Evolutionary conservation across 495 filamentous ascomycete genomes (phyloP).

Genomic region (Amphirosellinia nigrospora): DNA sequence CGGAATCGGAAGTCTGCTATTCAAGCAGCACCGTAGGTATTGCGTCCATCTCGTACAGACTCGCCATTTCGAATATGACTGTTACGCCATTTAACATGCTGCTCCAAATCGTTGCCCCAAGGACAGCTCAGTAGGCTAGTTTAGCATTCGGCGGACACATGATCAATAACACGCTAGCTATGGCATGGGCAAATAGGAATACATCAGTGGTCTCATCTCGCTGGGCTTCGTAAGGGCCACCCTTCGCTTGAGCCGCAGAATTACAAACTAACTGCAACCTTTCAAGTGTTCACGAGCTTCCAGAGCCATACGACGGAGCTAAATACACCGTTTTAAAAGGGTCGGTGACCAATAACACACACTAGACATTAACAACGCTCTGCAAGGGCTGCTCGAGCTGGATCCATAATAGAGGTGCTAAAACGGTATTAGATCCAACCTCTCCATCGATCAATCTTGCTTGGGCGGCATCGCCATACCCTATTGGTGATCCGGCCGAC

Average conservation of each 20-base stretch:
- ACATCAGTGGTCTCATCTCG: conserved; percentile 40
- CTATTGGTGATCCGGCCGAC: conserved; percentile 43
- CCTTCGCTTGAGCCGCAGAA: neutral
- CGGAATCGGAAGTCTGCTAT: conserved; percentile 42
- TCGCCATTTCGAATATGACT: conserved; percentile 45
- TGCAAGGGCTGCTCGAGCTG: conserved; percentile 46
- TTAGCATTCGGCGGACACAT: conserved; percentile 49
- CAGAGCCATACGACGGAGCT: conserved; percentile 35
- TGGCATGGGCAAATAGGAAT: conserved; percentile 44
- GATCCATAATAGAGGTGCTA: conserved; percentile 32
- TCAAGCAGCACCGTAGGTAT: conserved; percentile 42
- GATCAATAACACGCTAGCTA: conserved; percentile 48
- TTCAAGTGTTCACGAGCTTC: conserved; percentile 35
- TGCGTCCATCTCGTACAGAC: conserved; percentile 41
- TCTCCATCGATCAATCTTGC: conserved; percentile 47
- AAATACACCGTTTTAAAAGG: conserved; percentile 42
- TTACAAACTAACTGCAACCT: neutral
- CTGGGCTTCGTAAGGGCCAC: conserved; percentile 26
- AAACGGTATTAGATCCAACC: conserved; percentile 41
- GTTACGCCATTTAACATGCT: conserved; percentile 44
- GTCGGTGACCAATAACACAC: conserved; percentile 42
- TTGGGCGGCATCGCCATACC: conserved; percentile 43
- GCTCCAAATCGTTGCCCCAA: conserved; percentile 47
- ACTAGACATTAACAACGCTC: conserved; percentile 46
- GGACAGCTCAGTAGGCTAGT: conserved; percentile 46